Evolutionary conservation across 371 early-diverging fungal genomes (phyloP).

Genomic region (Mucor velutinosus): DNA sequence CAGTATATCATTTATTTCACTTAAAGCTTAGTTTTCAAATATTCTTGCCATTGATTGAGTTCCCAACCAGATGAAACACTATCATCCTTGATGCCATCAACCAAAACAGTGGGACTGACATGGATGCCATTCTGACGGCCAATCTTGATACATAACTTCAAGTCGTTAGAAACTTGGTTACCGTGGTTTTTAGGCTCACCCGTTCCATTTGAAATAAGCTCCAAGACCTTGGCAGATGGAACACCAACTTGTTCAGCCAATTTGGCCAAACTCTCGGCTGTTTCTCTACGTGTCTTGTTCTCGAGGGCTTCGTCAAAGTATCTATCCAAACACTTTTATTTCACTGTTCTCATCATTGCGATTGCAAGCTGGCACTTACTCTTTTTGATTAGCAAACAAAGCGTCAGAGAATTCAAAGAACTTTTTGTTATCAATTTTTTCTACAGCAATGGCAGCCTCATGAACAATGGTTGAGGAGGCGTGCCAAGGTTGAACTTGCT

Average conservation of each 20-base stretch:
- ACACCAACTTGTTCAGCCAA: conserved; percentile 53
- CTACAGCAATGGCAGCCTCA: conserved; percentile 83
- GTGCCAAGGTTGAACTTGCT: conserved; percentile 89
- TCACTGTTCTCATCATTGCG: background rate
- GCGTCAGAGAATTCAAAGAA: conserved; percentile 62
- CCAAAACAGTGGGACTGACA: conserved; percentile 75
- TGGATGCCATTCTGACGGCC: conserved; percentile 78
- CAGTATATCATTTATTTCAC: background rate
- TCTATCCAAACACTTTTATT: conserved; percentile 14
- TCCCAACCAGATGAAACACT: conserved; percentile 74
- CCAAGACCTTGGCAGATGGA: conserved; percentile 42
- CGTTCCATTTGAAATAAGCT: conserved; percentile 46
- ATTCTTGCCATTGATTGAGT: conserved; percentile 69
- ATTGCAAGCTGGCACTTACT: conserved; percentile 34
- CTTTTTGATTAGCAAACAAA: conserved; percentile 63
- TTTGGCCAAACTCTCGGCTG: conserved; percentile 50
- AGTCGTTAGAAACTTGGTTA: conserved; percentile 65
- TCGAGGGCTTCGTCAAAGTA: conserved; percentile 74
- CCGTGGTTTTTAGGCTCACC: conserved; percentile 56
- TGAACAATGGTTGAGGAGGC: conserved; percentile 74
- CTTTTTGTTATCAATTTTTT: conserved; percentile 55
- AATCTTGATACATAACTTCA: conserved; percentile 69
- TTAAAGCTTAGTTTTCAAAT: conserved; percentile 45
- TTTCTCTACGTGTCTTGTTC: conserved; percentile 51
- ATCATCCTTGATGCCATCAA: conserved; percentile 73